Base-by-base conservation (phyloP, 192 early-diverging fungal genomes). In the Umbelopsis sp. region DNA sequence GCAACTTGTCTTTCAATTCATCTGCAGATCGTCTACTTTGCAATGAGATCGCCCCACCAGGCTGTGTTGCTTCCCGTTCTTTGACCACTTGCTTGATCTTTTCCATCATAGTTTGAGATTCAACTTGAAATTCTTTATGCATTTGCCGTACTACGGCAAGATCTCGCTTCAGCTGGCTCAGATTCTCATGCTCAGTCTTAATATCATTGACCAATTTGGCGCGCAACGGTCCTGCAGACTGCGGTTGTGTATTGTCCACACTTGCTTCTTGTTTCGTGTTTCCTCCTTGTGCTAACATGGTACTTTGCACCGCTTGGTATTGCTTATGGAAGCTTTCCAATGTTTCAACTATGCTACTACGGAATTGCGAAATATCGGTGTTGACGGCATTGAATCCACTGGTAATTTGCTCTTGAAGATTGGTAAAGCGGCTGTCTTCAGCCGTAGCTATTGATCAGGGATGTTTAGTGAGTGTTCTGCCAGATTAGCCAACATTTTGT, bases 101-200 rank as follows among this genome's bases (percentile, higher is more conserved):
- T 5, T 66, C 25, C 7, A 75, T 18, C 30, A 75, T 20, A 1
- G 5, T 33, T 9, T 67, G 49, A 7, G 77, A 69, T 33, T 88
- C 86, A 1, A 55, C 74, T 44, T 81, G 84, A 10, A 91, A 69
- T 47, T 85, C 84, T 0, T 61, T 72, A 44, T 87, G 85, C 15
- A 87, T 64, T 52, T 87, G 81, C 8, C 82, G 74, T 23, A 86
- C 77, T 13, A 82, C 69, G 6, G 77, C 71, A 23, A 86, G 46
- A 52, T 86, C 80, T 0, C 82, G 71, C 23, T 76, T 76, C 45
- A 86, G 61, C 15, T 78, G 75, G 37, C 76, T 78, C 22, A 84
- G 74, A 27, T 84, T 80, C 13, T 82, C 73, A 20, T 75, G 73
- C 33, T 84, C 71, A n/a, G 67, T 49, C 20, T 75, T 81, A 45